These are phyloP conservation scores for Dichotomocladium elegans DNA, from an alignment of 371 early-diverging fungal genomes.

Conservation along the genomic window DNA sequence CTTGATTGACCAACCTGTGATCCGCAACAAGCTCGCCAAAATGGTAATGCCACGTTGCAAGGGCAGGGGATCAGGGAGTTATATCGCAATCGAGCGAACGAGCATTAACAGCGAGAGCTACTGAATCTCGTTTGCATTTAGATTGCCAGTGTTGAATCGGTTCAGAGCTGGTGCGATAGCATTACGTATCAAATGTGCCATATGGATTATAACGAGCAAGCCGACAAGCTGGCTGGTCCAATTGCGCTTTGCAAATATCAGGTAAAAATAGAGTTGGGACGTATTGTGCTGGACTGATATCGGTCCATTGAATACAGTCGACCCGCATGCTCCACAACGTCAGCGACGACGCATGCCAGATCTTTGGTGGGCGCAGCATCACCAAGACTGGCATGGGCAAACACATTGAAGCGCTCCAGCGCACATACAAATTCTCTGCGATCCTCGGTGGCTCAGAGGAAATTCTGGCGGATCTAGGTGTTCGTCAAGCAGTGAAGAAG, in stretches of 20 bases:
- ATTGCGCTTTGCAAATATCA: conserved; percentile 63
- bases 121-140: too few species aligned
- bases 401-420: conserved; percentile 50
- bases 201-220: conserved; percentile 60
- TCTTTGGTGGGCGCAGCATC: conserved; percentile 68
- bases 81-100: background rate
- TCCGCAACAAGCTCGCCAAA: conserved; percentile 58
- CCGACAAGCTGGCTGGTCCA: conserved; percentile 64
- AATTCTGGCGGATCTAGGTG: conserved; percentile 50
- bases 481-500: conserved; percentile 43
- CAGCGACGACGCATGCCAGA: conserved; percentile 64
- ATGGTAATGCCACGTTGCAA: conserved; percentile 47
- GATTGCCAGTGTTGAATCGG: conserved; percentile 56
- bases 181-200: conserved; percentile 66
- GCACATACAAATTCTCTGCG: conserved; percentile 53
- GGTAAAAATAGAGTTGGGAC: background rate
- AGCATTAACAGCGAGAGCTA: too few species aligned
- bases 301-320: background rate
- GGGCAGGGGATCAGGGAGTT: background rate
- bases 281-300: background rate
- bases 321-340: conserved; percentile 59
- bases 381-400: conserved; percentile 67
- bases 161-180: conserved; percentile 59
- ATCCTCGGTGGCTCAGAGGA: conserved; percentile 72
- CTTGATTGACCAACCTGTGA: conserved; percentile 64